Evolutionary conservation across 306 rosid genomes (phyloP), one percentile per base, ranked within the genome.

Genomic region (Astragalus glycyphyllos): DNA sequence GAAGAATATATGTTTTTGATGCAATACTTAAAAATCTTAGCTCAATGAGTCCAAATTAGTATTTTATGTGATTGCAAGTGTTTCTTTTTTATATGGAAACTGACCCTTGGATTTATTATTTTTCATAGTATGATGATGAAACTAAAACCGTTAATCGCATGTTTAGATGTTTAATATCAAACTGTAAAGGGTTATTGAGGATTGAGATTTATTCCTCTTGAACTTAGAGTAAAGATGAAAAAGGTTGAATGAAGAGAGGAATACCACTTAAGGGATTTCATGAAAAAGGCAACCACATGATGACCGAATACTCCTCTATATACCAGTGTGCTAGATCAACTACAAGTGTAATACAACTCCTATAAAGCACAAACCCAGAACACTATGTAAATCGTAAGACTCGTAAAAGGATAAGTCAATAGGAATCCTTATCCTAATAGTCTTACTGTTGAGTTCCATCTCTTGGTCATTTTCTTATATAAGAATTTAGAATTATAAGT

Each of bases 151-250:
- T 20, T 20, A 20, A 20, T 20, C 23, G 2, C 48, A 68, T 40
- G 6, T 76, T 58, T 59, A 31, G 3, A 48, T 14, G 20, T 45
- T 57, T 26, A n/a, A 75, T 47, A 75, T 46, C 6, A 4, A 45
- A 66, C 31, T n/a, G 32, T 31, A 26, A 35, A 10, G n/a, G 37
- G 51, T 32, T 47, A 42, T 26, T 49, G 10, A 62, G 56, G 29
- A 15, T 15, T 65, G 26, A 41, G 45, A 14, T 44, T 56, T 65
- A 29, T 55, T 56, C 49, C 58, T 32, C 35, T 32, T 65, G 67
- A 45, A 65, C 32, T 64, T 64, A 32, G 26, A 62, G 58, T 54
- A 55, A 65, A 31, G 58, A 42, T 51, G 58, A 58, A 58, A 58
- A 46, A 58, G 8, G 47, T 44, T 6, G 47, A 71, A 20, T 20